Base-by-base conservation (phyloP, 2,329 filamentous ascomycete genomes). In the Cryoendolithus antarcticus region DNA sequence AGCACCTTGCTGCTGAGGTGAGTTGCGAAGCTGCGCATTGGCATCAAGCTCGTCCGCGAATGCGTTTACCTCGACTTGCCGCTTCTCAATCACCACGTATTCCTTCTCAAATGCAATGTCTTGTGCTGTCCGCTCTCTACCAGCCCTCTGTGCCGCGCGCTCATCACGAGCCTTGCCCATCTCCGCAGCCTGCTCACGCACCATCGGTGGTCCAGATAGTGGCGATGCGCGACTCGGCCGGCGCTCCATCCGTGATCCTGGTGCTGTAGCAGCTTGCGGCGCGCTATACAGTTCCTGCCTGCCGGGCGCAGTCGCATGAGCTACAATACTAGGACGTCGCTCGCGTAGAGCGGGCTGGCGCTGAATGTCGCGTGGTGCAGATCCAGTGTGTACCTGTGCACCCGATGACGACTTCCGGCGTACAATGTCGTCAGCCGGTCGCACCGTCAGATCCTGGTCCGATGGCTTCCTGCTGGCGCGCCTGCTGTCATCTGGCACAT, bases 11-110 rank as follows among this genome's bases (percentile, higher is more conserved):
- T 77, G 72, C 4, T 50, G 42, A 11, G 48, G 44, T 9, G 47
- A 43, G 32, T 44, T 72, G 67, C 32, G 73, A 13, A 78, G 63
- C 36, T 77, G 77, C 35, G 82, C 53, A 12, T 83, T 89, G 38
- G 86, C 82, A 33, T 86, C 88, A 56, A 98, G 69, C 62, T 96
- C 89, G 60, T 98, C 91, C 13, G 91, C 91, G 53, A 98, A 82
- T 2, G 91, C 91, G 59, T 98, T 96, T 37, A 98, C 89, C 60
- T 96, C 89, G 8, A 98, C 88, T 12, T 86, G 82, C 48, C 82
- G 79, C 66, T 95, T 94, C 64, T 98, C 91, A 9, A 98, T 85
- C 19, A 96, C 71, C 12, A 98, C 89, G 53, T 96, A 98, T 48
- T 96, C 91, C 48, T 89, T 77, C 57, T 94, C 88, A 51, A 93